Percentiles rank a stretch among this genome's conserved stretches.
Conservation (phyloP, 257 asterid genomes). For the Fraxinus quadrangulata region DNA sequence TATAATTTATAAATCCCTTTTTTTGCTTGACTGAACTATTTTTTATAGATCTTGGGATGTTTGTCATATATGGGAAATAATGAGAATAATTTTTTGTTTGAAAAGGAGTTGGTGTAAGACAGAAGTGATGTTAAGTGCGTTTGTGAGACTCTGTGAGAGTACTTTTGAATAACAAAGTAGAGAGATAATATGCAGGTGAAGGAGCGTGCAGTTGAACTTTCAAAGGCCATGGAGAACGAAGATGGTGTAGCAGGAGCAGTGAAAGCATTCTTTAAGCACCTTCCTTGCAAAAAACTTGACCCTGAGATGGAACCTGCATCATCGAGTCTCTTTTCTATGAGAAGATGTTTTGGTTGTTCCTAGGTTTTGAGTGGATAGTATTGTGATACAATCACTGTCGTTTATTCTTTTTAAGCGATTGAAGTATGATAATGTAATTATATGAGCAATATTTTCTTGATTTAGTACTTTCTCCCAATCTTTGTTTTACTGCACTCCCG, state of each 20-base stretch:
- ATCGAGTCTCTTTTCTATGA: constrained; percentile 52
- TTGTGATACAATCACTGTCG: background rate
- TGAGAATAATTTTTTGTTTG: background rate
- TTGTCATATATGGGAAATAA: background rate
- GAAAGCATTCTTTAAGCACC: constrained; percentile 83
- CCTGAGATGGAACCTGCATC: constrained; percentile 47
- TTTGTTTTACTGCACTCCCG: background rate
- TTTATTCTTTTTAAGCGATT: background rate
- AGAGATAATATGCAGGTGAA: constrained; percentile 63
- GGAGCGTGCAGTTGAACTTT: constrained; percentile 78
- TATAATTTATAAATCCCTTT: background rate
- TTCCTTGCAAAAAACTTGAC: constrained; percentile 58
- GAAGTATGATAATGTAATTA: background rate
- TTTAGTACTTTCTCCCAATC: background rate
- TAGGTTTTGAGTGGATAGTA: constrained; percentile 34
- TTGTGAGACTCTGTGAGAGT: background rate
- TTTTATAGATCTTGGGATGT: background rate
- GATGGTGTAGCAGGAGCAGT: constrained; percentile 97
- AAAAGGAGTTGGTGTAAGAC: background rate
- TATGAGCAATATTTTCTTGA: background rate
- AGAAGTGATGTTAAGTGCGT: background rate
- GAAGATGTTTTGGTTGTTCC: constrained; percentile 82
- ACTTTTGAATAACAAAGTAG: constrained; percentile 1
- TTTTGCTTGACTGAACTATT: background rate
- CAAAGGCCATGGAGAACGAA: constrained; percentile 92